Evolutionary conservation across 257 asterid genomes (phyloP).

Genomic region (Paraleonurus japonicus): DNA sequence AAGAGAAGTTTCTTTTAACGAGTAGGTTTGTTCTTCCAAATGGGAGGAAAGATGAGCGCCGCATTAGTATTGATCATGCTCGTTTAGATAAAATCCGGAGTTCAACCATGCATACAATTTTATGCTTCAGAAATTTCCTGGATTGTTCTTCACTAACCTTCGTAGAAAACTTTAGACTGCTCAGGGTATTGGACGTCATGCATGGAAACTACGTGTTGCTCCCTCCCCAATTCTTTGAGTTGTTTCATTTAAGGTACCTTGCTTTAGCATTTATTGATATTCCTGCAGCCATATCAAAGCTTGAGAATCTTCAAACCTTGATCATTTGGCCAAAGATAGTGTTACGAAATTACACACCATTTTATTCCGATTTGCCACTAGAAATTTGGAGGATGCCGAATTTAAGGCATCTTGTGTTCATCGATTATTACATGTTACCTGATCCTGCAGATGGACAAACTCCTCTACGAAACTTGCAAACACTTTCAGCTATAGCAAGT

Average conservation of each 20-base stretch:
- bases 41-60: background rate
- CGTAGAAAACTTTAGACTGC: background rate
- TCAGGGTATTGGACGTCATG: background rate
- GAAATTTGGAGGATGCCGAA: slow-evolving; percentile 15
- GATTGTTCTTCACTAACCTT: background rate
- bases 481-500: background rate
- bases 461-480: slow-evolving; percentile 4
- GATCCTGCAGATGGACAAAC: background rate
- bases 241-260: background rate
- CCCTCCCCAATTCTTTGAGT: background rate
- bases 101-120: background rate
- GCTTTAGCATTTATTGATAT: background rate
- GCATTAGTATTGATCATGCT: background rate
- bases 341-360: background rate
- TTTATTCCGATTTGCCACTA: background rate
- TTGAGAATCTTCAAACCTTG: slow-evolving; percentile 15
- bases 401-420: slow-evolving; percentile 12
- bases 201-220: background rate
- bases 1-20: background rate
- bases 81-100: background rate
- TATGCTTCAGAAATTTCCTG: background rate
- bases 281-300: slow-evolving; percentile 1
- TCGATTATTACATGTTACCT: background rate
- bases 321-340: background rate
- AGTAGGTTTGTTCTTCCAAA: background rate